These are phyloP conservation scores for Leucocoprinus birnbaumii DNA, from an alignment of 768 basidiomycete species.

Conservation along the genomic window DNA sequence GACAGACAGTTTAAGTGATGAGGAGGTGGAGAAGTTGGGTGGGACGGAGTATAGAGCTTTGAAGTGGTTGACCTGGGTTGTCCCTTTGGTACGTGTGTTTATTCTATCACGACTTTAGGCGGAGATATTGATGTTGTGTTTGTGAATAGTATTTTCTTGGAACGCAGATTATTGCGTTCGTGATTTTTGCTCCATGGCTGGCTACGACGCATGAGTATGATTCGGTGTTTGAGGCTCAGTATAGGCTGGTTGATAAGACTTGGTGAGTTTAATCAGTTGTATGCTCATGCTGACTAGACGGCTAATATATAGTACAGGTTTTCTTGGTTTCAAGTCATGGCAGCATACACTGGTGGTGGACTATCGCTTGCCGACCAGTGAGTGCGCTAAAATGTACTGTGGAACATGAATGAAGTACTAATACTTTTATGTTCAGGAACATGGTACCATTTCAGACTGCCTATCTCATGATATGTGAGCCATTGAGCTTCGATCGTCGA, in stretches of 20 bases:
- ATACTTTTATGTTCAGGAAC: constrained; percentile 29
- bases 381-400: constrained; percentile 12
- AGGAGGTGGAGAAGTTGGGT: constrained; percentile 70
- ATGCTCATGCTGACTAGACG: background rate
- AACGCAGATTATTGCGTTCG: constrained; percentile 53
- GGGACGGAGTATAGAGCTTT: constrained; percentile 75
- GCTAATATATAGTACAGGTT: constrained; percentile 26
- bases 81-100: constrained; percentile 43
- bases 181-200: constrained; percentile 64
- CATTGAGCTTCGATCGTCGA: constrained; percentile 11
- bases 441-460: constrained; percentile 73
- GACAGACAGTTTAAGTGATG: constrained; percentile 53
- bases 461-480: constrained; percentile 56
- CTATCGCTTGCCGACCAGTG: constrained; percentile 62
- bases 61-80: constrained; percentile 44
- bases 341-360: constrained; percentile 66
- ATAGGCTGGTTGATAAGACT: constrained; percentile 47
- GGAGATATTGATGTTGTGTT: no score
- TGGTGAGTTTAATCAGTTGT: constrained; percentile 46
- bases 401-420: no score
- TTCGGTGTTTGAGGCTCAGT: constrained; percentile 45
- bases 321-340: constrained; percentile 40
- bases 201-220: constrained; percentile 41
- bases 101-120: no score
- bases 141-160: constrained; percentile 59